These are phyloP conservation scores for Tuber magnatum DNA, from an alignment of 495 filamentous ascomycete genomes.

Conservation along the genomic window DNA sequence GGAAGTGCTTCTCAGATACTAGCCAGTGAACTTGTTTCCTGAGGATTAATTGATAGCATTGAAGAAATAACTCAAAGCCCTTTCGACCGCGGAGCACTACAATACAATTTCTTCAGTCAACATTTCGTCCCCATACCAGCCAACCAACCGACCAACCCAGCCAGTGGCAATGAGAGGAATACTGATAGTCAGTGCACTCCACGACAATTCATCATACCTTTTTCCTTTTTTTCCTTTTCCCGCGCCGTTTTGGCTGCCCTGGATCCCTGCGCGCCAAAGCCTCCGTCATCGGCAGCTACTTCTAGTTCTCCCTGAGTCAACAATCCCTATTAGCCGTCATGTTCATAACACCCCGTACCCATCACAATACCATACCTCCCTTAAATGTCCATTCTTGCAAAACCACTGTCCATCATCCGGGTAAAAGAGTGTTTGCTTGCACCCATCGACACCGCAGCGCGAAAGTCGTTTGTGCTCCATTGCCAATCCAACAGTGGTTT, in stretches of 20 bases:
- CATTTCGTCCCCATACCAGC: background rate
- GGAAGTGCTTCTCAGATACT: conserved; percentile 55
- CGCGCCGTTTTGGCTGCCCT: conserved; percentile 53
- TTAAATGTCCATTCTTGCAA: conserved; percentile 60
- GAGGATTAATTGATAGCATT: conserved; percentile 76
- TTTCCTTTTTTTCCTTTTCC: conserved; percentile 48
- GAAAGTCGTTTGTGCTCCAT: conserved; percentile 55
- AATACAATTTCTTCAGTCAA: background rate
- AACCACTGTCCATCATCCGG: conserved; percentile 60
- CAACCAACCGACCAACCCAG: background rate
- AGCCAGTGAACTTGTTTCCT: conserved; percentile 65
- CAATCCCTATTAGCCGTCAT: conserved; percentile 6
- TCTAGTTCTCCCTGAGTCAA: conserved; percentile 36
- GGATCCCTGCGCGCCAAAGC: conserved; percentile 58
- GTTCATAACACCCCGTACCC: background rate
- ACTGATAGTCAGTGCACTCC: background rate
- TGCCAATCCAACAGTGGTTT: background rate
- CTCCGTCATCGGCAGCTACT: conserved; percentile 68
- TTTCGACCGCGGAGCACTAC: conserved; percentile 41
- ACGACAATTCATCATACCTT: conserved; percentile 43
- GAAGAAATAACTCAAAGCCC: conserved; percentile 70
- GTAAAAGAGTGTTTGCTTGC: conserved; percentile 55
- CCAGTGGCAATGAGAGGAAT: background rate
- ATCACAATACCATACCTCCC: conserved; percentile 46
- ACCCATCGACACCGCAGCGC: conserved; percentile 58